Conservation (phyloP, 768 basidiomycete genomes). For the Suillus weaverae region DNA sequence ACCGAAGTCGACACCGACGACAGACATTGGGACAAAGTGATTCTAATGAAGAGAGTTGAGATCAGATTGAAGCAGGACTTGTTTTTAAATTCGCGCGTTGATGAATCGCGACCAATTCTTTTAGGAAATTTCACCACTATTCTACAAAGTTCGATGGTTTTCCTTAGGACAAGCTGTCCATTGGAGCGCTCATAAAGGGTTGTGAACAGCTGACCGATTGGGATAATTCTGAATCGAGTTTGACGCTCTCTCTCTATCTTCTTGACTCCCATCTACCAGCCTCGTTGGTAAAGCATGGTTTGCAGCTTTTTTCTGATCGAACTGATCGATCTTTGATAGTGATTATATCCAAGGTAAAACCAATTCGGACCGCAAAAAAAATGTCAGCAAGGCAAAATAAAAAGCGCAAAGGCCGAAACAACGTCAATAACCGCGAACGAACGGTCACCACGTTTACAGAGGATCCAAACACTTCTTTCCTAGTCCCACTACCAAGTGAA, state of each 20-base stretch:
- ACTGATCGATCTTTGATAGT: conserved; percentile 11
- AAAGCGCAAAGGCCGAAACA: conserved; percentile 58
- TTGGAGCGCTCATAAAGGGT: background rate
- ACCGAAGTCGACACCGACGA: conserved; percentile 95
- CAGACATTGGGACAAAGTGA: conserved; percentile 60
- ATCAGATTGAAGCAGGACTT: conserved; percentile 7
- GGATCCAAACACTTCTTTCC: conserved; percentile 54
- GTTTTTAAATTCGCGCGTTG: conserved; percentile 10
- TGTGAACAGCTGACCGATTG: background rate
- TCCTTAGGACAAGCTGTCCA: too few relatives aligned
- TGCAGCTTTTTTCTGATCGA: background rate
- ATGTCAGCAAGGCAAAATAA: conserved; percentile 67
- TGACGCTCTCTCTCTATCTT: conserved; percentile 3
- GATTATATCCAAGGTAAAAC: background rate
- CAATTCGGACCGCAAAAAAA: conserved; percentile 10
- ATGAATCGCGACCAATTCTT: background rate
- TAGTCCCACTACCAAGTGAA: conserved; percentile 53
- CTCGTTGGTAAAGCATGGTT: conserved; percentile 5
- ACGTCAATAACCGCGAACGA: conserved; percentile 57
- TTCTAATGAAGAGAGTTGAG: background rate
- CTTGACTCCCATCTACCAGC: background rate
- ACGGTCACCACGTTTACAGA: conserved; percentile 69
- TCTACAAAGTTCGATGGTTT: conserved; percentile 7
- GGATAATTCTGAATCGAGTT: background rate
- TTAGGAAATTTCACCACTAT: conserved; percentile 1